Percentiles rank a stretch among this genome's conserved stretches.
phyloP scores from a whole-genome alignment of 2,329 filamentous ascomycete genomes.

The Scolecobasidium constrictum region DNA sequence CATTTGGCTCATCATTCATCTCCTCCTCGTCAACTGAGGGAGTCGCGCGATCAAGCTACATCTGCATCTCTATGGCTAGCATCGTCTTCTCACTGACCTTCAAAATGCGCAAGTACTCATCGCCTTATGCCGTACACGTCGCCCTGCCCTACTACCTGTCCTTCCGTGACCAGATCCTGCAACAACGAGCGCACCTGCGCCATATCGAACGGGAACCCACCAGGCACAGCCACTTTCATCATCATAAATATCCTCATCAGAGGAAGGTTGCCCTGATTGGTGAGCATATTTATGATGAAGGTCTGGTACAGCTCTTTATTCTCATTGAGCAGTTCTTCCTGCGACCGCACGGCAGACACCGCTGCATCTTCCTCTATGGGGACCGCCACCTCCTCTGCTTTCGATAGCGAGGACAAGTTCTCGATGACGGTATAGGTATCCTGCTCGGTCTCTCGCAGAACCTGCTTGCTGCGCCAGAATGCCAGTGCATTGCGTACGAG shows the following conservation, averaged over 20 bases:
- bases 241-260: slow-evolving; percentile 79
- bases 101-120: no score
- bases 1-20: no score
- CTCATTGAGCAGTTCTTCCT: slow-evolving; percentile 52
- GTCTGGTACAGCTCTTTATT: slow-evolving; percentile 72
- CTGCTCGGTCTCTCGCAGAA: slow-evolving; percentile 44
- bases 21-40: no score
- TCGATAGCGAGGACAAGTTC: slow-evolving; percentile 8
- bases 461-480: slow-evolving; percentile 61
- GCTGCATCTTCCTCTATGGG: slow-evolving; percentile 19
- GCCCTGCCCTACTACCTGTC: slow-evolving; percentile 43
- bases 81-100: no score
- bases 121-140: slow-evolving; percentile 20
- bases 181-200: slow-evolving; percentile 80
- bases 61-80: no score
- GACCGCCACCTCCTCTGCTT: background rate
- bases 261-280: slow-evolving; percentile 79
- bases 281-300: slow-evolving; percentile 91
- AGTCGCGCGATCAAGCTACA: no score
- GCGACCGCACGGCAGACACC: slow-evolving; percentile 38
- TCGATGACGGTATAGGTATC: slow-evolving; percentile 60
- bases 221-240: slow-evolving; percentile 83
- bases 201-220: slow-evolving; percentile 80
- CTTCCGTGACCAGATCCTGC: slow-evolving; percentile 61
- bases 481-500: slow-evolving; percentile 55